A percentile compares a stretch with the other conserved stretches of the same genome.
Evolutionary conservation across 805 yeast genomes (phyloP).

Genomic region (Kuraishia capsulata): DNA sequence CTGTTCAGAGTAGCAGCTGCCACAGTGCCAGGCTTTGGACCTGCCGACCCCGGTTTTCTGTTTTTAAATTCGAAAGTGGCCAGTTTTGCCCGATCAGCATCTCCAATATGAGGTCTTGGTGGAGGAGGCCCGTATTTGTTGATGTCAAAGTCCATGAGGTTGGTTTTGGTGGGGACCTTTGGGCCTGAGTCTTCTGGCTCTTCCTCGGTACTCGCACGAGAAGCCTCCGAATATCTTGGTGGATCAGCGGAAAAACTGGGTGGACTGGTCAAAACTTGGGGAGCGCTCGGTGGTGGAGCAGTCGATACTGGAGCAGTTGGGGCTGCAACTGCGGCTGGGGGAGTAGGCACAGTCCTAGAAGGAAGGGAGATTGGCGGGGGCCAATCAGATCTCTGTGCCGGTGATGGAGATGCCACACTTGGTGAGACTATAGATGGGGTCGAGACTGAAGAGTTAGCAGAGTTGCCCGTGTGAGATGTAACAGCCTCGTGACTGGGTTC

Average conservation of each 20-base stretch:
- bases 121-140: constrained; percentile 36
- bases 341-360: constrained; percentile 6
- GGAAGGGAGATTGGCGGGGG: not conserved
- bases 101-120: constrained; percentile 24
- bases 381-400: not conserved
- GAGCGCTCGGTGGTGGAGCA: not conserved
- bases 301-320: constrained; percentile 18
- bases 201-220: too few relatives aligned
- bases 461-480: too few relatives aligned
- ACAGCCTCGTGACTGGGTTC: too few relatives aligned
- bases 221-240: not conserved
- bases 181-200: constrained; percentile 1
- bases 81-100: constrained; percentile 10
- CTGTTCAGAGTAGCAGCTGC: not conserved
- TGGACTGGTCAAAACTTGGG: not conserved
- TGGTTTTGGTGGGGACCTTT: constrained; percentile 7
- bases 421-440: not conserved
- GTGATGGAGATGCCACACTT: not conserved
- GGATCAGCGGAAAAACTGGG: not conserved
- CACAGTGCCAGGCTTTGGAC: not conserved
- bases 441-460: too few relatives aligned
- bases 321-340: constrained; percentile 9
- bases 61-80: not conserved
- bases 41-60: not conserved
- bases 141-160: constrained; percentile 25